Evolutionary conservation across 2,329 filamentous ascomycete species (phyloP), one percentile per base, ranked within the genome.

Genomic region (Scolecobasidium constrictum): DNA sequence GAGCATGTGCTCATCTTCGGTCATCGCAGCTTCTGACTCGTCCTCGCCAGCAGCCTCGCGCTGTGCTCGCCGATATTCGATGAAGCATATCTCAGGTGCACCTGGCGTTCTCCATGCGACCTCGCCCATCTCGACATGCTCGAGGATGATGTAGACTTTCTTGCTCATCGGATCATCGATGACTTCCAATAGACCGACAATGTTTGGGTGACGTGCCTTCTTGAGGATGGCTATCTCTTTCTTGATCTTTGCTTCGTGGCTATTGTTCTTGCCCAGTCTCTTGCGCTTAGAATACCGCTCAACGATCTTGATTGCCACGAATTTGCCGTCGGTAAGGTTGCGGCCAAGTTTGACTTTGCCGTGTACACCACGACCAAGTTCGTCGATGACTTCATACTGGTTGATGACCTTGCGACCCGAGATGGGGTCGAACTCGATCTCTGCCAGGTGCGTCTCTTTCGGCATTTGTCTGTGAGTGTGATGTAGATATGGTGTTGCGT

Each of bases 301-400:
- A 37, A 98, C 94, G 54, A 98, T 98, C 67, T 98, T 98, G 72
- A 98, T 95, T 44, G 92, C 92, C 3, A 98, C 90, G 57, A 82
- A 81, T 42, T 85, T 80, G 47, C 75, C 74, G 35, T 26, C 36
- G 11, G 4, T 18, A 36, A 86, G 69, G 57, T 93, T 87, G 42
- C 86, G 78, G 38, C 88, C 92, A 38, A 95, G 73, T 65, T 98
- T 98, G 56, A 98, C 92, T 67, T 96, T 98, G 56, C 92, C 92
- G 59, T 98, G 92, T 54, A 94, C 86, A 40, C 92, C 92, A 46
- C 92, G 83, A 43, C 92, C 92, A 42, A 98, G 85, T 64, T 98
- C 92, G 60, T 94, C 85, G 50, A 96, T 83, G 53, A 98, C 86
- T 63, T 95, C 86, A 65, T 98, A 98, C 58, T 95, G 84, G 56